Conservation (phyloP, 108 stramenopile genomes). For the Discostella pseudostelligera region DNA sequence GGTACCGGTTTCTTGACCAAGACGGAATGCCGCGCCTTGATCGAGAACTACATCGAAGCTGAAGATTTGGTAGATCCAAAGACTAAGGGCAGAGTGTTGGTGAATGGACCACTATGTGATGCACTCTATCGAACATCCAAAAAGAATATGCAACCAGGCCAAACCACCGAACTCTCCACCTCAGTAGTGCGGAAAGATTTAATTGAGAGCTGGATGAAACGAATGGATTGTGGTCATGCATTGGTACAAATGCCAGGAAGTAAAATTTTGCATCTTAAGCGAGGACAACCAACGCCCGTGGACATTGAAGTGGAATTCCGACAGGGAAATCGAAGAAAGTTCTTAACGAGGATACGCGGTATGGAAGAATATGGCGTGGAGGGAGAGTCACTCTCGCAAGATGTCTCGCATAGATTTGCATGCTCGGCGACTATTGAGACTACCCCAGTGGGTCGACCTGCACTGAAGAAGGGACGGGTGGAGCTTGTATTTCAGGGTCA, state of each 20-base stretch:
- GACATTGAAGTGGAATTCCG: slow-evolving; percentile 64
- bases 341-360: slow-evolving; percentile 67
- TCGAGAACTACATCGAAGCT: slow-evolving; percentile 61
- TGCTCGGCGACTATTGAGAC: slow-evolving; percentile 59
- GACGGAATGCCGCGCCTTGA: slow-evolving; percentile 62
- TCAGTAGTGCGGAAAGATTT: slow-evolving; percentile 62
- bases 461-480: slow-evolving; percentile 59
- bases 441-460: slow-evolving; percentile 55
- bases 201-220: slow-evolving; percentile 43
- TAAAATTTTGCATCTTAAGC: slow-evolving; percentile 48
- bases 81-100: slow-evolving; percentile 27
- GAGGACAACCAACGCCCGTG: slow-evolving; percentile 63
- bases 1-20: slow-evolving; percentile 77
- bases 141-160: slow-evolving; percentile 29
- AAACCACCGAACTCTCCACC: slow-evolving; percentile 35
- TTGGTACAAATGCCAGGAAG: slow-evolving; percentile 81
- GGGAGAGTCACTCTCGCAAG: slow-evolving; percentile 47
- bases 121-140: slow-evolving; percentile 57
- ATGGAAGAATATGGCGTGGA: slow-evolving; percentile 79
- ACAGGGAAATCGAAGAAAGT: slow-evolving; percentile 66
- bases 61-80: slow-evolving; percentile 51
- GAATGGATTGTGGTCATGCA: slow-evolving; percentile 66
- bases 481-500: slow-evolving; percentile 80
- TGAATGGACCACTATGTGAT: slow-evolving; percentile 84
- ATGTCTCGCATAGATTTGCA: slow-evolving; percentile 71